Conservation (phyloP, 1,139 yeast species). For the Yamadazyma songkhlaensis region DNA sequence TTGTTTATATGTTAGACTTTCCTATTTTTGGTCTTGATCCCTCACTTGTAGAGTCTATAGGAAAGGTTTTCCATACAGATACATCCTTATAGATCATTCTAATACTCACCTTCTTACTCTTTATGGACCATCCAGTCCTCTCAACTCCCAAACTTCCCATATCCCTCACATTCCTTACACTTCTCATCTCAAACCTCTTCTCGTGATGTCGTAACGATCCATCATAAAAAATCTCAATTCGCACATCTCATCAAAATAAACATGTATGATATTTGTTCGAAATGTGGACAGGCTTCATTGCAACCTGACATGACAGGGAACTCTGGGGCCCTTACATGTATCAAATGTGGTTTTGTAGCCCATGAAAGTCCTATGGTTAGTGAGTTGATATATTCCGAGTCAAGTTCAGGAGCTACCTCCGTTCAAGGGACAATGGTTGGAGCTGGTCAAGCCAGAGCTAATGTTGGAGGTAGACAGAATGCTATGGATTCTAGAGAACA, state of each 20-base stretch:
- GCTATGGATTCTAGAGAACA: slow-evolving; percentile 86
- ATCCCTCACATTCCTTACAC: too few relatives aligned
- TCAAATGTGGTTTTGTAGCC: slow-evolving; percentile 77
- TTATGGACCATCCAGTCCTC: too few relatives aligned
- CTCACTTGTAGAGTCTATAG: too few relatives aligned
- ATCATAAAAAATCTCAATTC: neutral
- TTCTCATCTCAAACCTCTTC: too few relatives aligned
- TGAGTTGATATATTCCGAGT: slow-evolving; percentile 92
- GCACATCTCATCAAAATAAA: slow-evolving; percentile 2
- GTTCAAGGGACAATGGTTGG: slow-evolving; percentile 94
- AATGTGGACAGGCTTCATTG: slow-evolving; percentile 32
- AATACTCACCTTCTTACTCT: too few relatives aligned
- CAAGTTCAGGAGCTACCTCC: slow-evolving; percentile 89
- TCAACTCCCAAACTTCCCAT: too few relatives aligned
- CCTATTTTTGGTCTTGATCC: too few relatives aligned
- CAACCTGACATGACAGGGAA: slow-evolving; percentile 34
- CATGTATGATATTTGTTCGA: slow-evolving; percentile 18
- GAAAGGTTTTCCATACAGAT: too few relatives aligned
- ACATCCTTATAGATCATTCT: too few relatives aligned
- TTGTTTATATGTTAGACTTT: too few relatives aligned
- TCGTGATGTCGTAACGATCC: too few relatives aligned
- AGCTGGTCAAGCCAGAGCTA: slow-evolving; percentile 80
- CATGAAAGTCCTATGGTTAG: slow-evolving; percentile 94
- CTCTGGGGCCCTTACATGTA: slow-evolving; percentile 77
- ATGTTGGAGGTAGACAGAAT: slow-evolving; percentile 60